Evolutionary conservation across 345 rosid genomes (phyloP).

Genomic region (Lenwebbia sp.): DNA sequence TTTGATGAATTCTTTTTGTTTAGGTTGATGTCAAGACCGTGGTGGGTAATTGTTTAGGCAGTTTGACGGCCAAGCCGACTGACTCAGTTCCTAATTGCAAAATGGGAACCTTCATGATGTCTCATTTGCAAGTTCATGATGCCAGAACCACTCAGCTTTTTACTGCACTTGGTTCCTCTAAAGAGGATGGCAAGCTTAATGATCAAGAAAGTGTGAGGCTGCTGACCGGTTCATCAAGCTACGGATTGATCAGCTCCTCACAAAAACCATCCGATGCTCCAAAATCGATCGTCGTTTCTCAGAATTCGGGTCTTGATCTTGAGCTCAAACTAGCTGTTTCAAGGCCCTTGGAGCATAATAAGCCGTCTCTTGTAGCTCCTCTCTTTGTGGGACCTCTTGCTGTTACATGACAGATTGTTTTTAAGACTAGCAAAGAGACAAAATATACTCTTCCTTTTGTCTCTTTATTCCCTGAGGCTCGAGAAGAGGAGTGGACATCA

Average conservation of each 20-base stretch:
- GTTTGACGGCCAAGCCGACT: neutral
- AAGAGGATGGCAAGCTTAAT: neutral
- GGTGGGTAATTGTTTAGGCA: neutral
- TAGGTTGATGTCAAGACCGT: neutral
- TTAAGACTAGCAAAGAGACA: neutral
- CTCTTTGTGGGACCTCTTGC: conserved; percentile 18
- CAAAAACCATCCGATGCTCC: neutral
- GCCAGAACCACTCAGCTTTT: neutral
- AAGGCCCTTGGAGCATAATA: conserved; percentile 10
- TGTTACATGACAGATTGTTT: neutral
- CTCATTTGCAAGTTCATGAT: neutral
- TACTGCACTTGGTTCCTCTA: neutral
- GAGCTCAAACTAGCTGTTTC: conserved; percentile 37
- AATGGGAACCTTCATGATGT: neutral
- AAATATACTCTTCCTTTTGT: neutral
- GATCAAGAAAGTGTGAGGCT: neutral
- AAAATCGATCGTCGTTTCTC: neutral
- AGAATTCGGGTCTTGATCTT: conserved; percentile 9
- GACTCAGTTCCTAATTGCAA: neutral
- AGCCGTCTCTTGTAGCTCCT: conserved; percentile 8
- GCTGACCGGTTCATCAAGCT: neutral
- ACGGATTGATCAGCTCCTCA: neutral
- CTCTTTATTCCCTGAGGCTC: neutral
- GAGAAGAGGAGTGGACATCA: neutral
- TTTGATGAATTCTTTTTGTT: neutral